A percentile compares a stretch with the other conserved stretches of the same genome.
Evolutionary conservation across 2,329 filamentous ascomycete species (phyloP).

Genomic region (Ophiostoma novo-ulmi): DNA sequence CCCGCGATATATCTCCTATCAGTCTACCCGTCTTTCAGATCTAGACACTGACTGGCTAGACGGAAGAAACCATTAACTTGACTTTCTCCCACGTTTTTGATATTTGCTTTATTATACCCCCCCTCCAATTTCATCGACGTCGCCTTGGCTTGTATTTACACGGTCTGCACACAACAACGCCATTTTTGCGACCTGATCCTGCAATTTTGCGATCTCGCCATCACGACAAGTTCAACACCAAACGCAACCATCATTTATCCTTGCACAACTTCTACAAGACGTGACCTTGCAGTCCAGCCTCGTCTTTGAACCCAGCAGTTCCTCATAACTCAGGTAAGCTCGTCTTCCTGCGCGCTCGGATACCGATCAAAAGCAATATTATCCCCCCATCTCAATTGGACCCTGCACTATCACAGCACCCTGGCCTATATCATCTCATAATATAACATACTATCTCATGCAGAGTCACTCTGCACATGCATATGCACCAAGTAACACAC

Average conservation of each 20-base stretch:
- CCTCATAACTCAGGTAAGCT: neutral
- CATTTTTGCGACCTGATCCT: neutral
- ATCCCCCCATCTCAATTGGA: neutral
- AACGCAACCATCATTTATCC: neutral
- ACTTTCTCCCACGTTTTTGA: slow-evolving; percentile 18
- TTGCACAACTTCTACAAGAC: neutral
- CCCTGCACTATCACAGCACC: slow-evolving; percentile 6
- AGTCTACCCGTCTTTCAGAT: neutral
- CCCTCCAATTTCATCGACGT: slow-evolving; percentile 2
- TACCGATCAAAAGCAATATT: neutral
- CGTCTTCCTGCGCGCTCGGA: neutral
- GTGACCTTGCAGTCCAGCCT: neutral
- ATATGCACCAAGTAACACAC: neutral
- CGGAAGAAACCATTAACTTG: slow-evolving; percentile 22
- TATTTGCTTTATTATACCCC: slow-evolving; percentile 4
- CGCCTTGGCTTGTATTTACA: neutral
- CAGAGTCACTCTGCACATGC: neutral
- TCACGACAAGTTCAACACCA: neutral
- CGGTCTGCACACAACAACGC: neutral
- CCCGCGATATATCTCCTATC: neutral
- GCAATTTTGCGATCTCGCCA: neutral
- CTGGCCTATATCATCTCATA: slow-evolving; percentile 9
- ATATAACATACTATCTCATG: slow-evolving; percentile 6
- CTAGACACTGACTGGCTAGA: neutral
- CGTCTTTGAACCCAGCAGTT: neutral